These are phyloP conservation scores for Saposhnikovia divaricata DNA, from an alignment of 129 eudicot genomes.

Conservation along the genomic window DNA sequence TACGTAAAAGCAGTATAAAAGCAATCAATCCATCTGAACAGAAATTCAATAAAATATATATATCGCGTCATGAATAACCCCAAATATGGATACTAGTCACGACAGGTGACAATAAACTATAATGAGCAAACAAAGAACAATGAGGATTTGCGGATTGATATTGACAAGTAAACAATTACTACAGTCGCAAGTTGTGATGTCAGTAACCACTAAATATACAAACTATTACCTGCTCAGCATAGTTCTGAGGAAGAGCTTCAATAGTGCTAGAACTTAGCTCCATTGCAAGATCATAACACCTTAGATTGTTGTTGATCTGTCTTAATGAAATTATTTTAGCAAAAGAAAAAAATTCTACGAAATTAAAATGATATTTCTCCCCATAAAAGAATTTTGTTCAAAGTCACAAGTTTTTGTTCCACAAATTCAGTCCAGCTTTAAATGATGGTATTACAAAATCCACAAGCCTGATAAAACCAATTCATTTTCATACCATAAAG, in stretches of 20 bases:
- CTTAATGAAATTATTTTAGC: slow-evolving; percentile 10
- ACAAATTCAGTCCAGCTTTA: background rate
- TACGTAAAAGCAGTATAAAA: background rate
- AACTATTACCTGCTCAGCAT: slow-evolving; percentile 82
- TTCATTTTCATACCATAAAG: background rate
- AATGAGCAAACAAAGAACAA: background rate
- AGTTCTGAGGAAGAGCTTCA: slow-evolving; percentile 83
- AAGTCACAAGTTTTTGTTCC: background rate
- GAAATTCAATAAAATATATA: background rate
- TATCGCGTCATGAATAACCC: background rate
- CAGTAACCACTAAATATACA: background rate
- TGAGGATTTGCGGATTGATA: background rate
- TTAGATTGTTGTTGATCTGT: slow-evolving; percentile 89
- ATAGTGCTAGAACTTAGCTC: slow-evolving; percentile 87
- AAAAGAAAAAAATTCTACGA: background rate
- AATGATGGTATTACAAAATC: background rate
- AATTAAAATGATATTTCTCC: slow-evolving; percentile 4
- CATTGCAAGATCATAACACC: slow-evolving; percentile 97
- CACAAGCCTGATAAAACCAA: background rate
- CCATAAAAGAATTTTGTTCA: background rate
- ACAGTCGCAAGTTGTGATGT: background rate
- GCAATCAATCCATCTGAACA: background rate
- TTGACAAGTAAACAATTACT: background rate
- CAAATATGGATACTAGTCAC: background rate
- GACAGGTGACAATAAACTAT: background rate